These are phyloP conservation scores for Hypoxylon sp. DNA, from an alignment of 2,329 filamentous ascomycete genomes.

Conservation along the genomic window DNA sequence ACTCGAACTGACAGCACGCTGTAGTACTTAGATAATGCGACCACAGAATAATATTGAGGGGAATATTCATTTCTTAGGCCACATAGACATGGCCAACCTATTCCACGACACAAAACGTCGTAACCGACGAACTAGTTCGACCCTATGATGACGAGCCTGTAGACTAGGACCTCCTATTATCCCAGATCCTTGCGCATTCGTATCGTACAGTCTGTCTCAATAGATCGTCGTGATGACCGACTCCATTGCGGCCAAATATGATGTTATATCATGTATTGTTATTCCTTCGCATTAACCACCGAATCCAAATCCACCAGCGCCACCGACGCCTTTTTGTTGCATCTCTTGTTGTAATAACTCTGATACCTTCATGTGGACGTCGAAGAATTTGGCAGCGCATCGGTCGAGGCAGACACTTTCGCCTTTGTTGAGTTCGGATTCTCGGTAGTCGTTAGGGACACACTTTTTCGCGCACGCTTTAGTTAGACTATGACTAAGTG, in stretches of 20 bases:
- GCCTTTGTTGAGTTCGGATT: conserved; percentile 98
- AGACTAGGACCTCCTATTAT: not conserved
- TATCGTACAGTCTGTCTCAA: conserved; percentile 34
- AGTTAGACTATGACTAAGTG: conserved; percentile 73
- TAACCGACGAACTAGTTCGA: not conserved
- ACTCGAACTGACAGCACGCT: not conserved
- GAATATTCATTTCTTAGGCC: conserved; percentile 36
- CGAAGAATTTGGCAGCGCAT: conserved; percentile 98
- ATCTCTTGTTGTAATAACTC: conserved; percentile 96
- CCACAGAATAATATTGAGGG: conserved; percentile 25
- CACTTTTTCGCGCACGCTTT: conserved; percentile 95
- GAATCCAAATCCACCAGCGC: conserved; percentile 66
- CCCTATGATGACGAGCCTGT: conserved; percentile 4
- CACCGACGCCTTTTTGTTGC: conserved; percentile 72
- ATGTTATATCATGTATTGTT: not conserved
- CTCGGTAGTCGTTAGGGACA: conserved; percentile 91
- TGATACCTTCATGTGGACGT: conserved; percentile 97
- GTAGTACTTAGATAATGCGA: not conserved
- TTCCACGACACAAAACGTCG: conserved; percentile 24
- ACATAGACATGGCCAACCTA: conserved; percentile 21
- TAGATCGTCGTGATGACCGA: conserved; percentile 1
- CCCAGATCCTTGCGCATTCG: conserved; percentile 3
- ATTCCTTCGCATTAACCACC: conserved; percentile 53
- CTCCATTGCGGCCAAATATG: not conserved
- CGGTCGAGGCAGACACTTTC: conserved; percentile 98